A percentile compares a stretch with the other conserved stretches of the same genome.
phyloP scores from a whole-genome alignment of 495 filamentous ascomycete genomes.

The Sphaerosporella brunnea region DNA sequence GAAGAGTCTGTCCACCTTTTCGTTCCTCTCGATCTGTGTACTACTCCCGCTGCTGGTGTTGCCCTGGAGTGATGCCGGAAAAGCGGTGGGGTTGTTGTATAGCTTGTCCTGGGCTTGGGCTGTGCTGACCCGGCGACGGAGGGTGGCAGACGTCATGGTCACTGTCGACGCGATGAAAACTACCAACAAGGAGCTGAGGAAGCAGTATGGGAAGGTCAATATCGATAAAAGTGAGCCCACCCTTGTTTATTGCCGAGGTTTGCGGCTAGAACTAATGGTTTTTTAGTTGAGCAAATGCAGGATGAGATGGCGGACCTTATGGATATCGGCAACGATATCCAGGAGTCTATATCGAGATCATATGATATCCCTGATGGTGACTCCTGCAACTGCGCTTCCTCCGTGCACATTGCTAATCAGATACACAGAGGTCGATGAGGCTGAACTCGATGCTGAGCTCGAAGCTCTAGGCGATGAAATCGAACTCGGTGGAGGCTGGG shows the following conservation, averaged over 20 bases:
- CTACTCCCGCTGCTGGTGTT: conserved; percentile 2
- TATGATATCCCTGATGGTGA: conserved; percentile 80
- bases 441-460: conserved; percentile 88
- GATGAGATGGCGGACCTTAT: conserved; percentile 98
- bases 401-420: neutral
- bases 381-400: neutral
- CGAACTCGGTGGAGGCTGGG: conserved; percentile 40
- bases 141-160: conserved; percentile 59
- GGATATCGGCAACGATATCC: conserved; percentile 96
- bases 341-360: conserved; percentile 80
- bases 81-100: too few relatives aligned
- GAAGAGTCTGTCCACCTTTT: conserved; percentile 37
- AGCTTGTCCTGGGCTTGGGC: conserved; percentile 4
- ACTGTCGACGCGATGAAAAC: conserved; percentile 94
- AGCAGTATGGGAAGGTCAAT: conserved; percentile 94
- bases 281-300: conserved; percentile 66
- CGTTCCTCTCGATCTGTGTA: conserved; percentile 4
- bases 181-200: conserved; percentile 79
- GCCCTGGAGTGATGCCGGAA: too few relatives aligned
- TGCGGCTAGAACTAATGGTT: neutral
- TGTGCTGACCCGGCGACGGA: conserved; percentile 16
- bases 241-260: too few relatives aligned
- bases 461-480: conserved; percentile 86
- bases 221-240: conserved; percentile 55
- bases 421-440: conserved; percentile 74